Evolutionary conservation across 371 early-diverging fungal genomes (phyloP).

Genomic region (Sporodiniella umbellata): DNA sequence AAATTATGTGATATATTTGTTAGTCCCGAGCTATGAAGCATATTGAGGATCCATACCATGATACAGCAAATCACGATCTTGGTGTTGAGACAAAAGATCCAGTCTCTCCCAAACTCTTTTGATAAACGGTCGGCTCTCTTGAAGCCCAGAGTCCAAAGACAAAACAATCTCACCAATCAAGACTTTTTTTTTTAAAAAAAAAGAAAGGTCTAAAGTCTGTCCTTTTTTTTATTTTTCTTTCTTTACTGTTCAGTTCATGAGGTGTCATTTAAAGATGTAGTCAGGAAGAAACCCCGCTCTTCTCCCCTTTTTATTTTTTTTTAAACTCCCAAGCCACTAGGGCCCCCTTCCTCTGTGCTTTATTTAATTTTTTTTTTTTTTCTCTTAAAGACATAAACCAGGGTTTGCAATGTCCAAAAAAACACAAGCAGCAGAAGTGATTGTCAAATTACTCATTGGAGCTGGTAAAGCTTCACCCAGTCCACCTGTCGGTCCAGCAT

Average conservation of each 20-base stretch:
- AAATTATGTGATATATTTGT: no score
- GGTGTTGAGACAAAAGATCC: not conserved
- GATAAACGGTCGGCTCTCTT: slow-evolving; percentile 2
- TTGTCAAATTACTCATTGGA: slow-evolving; percentile 69
- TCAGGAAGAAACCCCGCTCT: not conserved
- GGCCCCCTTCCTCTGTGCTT: not conserved
- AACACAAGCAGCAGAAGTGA: slow-evolving; percentile 48
- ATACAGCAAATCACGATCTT: not conserved
- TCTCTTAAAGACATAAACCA: not conserved
- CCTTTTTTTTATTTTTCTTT: not conserved
- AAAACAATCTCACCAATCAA: slow-evolving; percentile 1
- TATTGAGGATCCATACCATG: no score
- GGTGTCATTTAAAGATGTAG: not conserved
- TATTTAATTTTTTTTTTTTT: no score
- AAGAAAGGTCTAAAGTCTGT: not conserved
- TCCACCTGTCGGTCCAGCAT: slow-evolving; percentile 95
- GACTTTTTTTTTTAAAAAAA: not conserved
- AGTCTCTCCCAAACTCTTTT: slow-evolving; percentile 6
- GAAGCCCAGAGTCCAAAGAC: not conserved
- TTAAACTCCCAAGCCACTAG: not conserved
- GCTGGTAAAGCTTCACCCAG: slow-evolving; percentile 94
- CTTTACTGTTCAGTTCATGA: slow-evolving; percentile 3
- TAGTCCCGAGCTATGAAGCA: no score
- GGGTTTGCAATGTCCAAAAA: slow-evolving; percentile 54
- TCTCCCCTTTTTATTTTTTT: not conserved